phyloP scores from a whole-genome alignment of 2,329 filamentous ascomycete species.

The Aspergillus texensis region DNA sequence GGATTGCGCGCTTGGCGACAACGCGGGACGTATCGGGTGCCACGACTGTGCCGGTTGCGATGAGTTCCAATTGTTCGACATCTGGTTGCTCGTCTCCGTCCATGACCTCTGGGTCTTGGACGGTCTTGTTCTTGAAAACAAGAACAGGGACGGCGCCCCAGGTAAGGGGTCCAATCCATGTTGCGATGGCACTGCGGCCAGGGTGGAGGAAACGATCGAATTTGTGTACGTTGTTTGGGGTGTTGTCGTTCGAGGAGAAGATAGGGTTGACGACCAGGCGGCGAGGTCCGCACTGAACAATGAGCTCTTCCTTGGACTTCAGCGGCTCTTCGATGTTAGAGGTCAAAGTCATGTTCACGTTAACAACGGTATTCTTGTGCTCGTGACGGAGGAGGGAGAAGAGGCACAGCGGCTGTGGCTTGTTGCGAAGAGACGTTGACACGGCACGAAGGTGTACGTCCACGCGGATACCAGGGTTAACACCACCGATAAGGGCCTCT shows the following conservation, averaged over 20 bases:
- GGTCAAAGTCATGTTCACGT: constrained; percentile 85
- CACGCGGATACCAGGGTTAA: constrained; percentile 80
- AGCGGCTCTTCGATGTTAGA: constrained; percentile 75
- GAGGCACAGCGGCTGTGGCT: constrained; percentile 65
- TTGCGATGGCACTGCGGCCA: constrained; percentile 83
- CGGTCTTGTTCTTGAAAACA: constrained; percentile 69
- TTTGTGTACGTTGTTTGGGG: constrained; percentile 96
- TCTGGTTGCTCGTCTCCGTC: constrained; percentile 48
- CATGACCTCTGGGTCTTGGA: constrained; percentile 44
- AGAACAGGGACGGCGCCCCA: constrained; percentile 92
- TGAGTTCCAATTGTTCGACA: constrained; percentile 63
- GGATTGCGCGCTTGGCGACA: constrained; percentile 88
- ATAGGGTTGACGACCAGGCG: constrained; percentile 86
- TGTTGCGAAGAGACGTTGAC: constrained; percentile 55
- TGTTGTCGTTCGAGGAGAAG: constrained; percentile 86
- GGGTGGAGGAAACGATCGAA: constrained; percentile 91
- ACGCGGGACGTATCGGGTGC: constrained; percentile 75
- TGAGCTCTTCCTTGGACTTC: constrained; percentile 88
- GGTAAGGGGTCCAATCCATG: constrained; percentile 84
- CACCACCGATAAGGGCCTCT: constrained; percentile 86
- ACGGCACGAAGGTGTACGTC: constrained; percentile 71
- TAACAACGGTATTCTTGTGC: constrained; percentile 87
- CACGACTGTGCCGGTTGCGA: constrained; percentile 85
- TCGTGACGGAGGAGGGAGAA: constrained; percentile 92
- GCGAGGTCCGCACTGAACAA: constrained; percentile 87